Conservation (phyloP, 306 rosid genomes). For the Prunus mira region DNA sequence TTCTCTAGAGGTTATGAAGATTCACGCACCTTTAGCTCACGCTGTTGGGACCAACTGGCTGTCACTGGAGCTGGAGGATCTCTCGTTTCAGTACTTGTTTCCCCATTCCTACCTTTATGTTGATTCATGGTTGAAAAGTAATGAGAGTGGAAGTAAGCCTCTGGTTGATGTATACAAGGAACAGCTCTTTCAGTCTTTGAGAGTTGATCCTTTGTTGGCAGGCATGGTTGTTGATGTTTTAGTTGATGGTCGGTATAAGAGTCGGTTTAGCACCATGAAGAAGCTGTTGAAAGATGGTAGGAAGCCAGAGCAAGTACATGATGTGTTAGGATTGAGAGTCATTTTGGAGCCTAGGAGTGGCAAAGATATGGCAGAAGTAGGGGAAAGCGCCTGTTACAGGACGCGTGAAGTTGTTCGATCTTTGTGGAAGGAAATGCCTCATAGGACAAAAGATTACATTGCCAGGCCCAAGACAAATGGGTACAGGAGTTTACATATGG, state of each 20-base stretch:
- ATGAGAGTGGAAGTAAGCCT: conserved; percentile 49
- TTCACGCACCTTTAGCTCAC: conserved; percentile 84
- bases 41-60: conserved; percentile 71
- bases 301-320: conserved; percentile 74
- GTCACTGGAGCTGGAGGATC: conserved; percentile 80
- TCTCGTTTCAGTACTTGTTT: conserved; percentile 70
- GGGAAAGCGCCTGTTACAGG: conserved; percentile 83
- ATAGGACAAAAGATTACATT: conserved; percentile 79
- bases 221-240: conserved; percentile 51
- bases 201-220: conserved; percentile 44
- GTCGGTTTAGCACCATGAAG: conserved; percentile 90
- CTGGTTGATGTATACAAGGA: conserved; percentile 64
- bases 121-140: conserved; percentile 72
- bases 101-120: conserved; percentile 77
- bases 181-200: conserved; percentile 40
- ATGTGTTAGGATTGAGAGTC: conserved; percentile 76
- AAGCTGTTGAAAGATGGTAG: conserved; percentile 88
- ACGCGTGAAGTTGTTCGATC: conserved; percentile 50
- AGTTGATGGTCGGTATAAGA: conserved; percentile 73
- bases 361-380: conserved; percentile 34
- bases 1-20: conserved; percentile 68
- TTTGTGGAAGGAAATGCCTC: conserved; percentile 77
- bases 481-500: conserved; percentile 85
- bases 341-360: conserved; percentile 60
- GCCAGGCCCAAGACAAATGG: conserved; percentile 84